A percentile compares a stretch with the other conserved stretches of the same genome.
phyloP scores from a whole-genome alignment of 331 rosid species.

The Stylosanthes scabra region DNA sequence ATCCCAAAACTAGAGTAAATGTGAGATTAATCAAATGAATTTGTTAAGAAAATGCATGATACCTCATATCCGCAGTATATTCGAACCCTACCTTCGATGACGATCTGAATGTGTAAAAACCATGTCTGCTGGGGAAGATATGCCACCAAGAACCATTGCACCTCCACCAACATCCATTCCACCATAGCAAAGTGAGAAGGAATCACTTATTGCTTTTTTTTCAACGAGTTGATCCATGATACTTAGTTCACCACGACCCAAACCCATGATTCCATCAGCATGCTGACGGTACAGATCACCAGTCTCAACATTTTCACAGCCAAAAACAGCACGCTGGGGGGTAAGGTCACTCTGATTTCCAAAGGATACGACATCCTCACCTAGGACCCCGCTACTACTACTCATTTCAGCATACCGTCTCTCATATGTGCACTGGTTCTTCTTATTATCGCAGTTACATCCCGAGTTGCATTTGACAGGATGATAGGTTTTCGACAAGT shows the following conservation, averaged over 20 bases:
- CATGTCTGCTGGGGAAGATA: slow-evolving; percentile 83
- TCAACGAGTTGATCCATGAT: slow-evolving; percentile 91
- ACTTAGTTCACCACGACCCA: slow-evolving; percentile 91
- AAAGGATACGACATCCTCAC: slow-evolving; percentile 82
- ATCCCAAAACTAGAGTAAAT: slow-evolving; percentile 99
- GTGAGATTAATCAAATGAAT: slow-evolving; percentile 83
- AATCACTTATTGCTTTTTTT: slow-evolving; percentile 73
- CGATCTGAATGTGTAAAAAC: slow-evolving; percentile 75
- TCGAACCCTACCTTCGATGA: slow-evolving; percentile 73
- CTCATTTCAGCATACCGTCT: slow-evolving; percentile 99
- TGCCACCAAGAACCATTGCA: slow-evolving; percentile 94
- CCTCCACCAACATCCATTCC: slow-evolving; percentile 99
- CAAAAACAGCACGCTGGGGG: slow-evolving; percentile 87
- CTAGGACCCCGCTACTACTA: slow-evolving; percentile 88
- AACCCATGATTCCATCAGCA: slow-evolving; percentile 98
- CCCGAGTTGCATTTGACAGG: slow-evolving; percentile 74
- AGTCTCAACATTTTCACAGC: slow-evolving; percentile 87
- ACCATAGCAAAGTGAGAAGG: slow-evolving; percentile 97
- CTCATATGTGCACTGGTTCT: slow-evolving; percentile 72
- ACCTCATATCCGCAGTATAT: slow-evolving; percentile 41
- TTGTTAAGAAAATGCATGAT: slow-evolving; percentile 61
- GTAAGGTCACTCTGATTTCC: slow-evolving; percentile 77
- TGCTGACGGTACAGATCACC: slow-evolving; percentile 88
- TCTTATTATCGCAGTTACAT: slow-evolving; percentile 74
- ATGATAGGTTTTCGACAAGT: slow-evolving; percentile 71